Conservation (phyloP, 495 filamentous ascomycete species). For the Annulohypoxylon maeteangense region DNA sequence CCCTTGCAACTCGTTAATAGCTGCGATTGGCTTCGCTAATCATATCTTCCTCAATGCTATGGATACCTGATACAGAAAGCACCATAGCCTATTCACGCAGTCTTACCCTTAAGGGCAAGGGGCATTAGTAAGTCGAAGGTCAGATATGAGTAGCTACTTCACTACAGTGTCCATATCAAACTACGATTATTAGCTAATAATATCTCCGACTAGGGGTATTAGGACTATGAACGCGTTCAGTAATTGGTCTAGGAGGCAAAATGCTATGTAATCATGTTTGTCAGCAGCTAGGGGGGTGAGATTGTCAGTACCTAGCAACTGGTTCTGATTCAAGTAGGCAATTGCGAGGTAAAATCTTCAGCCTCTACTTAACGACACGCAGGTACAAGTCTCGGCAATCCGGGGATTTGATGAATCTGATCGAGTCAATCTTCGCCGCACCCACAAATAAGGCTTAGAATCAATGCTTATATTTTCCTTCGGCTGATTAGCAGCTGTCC, state of each 20-base stretch:
- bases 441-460: background rate
- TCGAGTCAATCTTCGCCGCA: conserved; percentile 9
- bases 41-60: background rate
- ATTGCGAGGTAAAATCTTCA: background rate
- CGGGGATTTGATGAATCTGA: background rate
- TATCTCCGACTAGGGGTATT: background rate
- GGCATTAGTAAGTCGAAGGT: background rate
- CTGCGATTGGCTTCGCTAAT: too few species aligned
- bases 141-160: background rate
- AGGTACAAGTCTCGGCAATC: conserved; percentile 22
- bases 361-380: conserved; percentile 8
- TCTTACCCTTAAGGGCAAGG: background rate
- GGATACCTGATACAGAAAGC: background rate
- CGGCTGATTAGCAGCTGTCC: conserved; percentile 8
- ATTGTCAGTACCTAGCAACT: background rate
- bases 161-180: background rate
- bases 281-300: conserved; percentile 1
- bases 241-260: background rate
- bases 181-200: background rate
- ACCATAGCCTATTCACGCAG: background rate
- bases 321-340: background rate
- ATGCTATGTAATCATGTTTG: background rate
- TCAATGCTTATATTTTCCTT: conserved; percentile 14
- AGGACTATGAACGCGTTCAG: background rate
- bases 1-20: too few species aligned